These are phyloP conservation scores for Gilbertella persicaria DNA, from an alignment of 371 early-diverging fungal species.

Conservation along the genomic window DNA sequence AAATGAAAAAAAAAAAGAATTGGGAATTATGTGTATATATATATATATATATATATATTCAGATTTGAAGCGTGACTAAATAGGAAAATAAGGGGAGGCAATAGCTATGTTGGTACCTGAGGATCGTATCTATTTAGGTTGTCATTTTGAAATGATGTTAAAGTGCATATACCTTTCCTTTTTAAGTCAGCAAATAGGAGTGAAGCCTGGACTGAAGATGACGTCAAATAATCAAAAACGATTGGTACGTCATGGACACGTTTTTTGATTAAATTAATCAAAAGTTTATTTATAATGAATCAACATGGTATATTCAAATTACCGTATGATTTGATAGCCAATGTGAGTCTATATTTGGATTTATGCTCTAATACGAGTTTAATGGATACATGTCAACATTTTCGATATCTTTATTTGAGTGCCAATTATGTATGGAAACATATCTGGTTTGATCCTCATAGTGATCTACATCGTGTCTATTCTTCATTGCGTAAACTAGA, in stretches of 20 bases:
- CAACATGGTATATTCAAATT: constrained; percentile 1
- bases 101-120: neutral
- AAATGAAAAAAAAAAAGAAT: neutral
- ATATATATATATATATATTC: neutral
- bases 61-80: constrained; percentile 1
- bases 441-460: constrained; percentile 32
- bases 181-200: constrained; percentile 1
- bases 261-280: too few relatives aligned
- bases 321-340: constrained; percentile 29
- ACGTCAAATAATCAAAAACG: too few relatives aligned
- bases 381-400: constrained; percentile 40
- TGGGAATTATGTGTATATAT: constrained; percentile 6
- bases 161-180: constrained; percentile 11
- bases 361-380: constrained; percentile 38
- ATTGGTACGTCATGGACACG: too few relatives aligned
- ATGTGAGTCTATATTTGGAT: constrained; percentile 31
- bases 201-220: neutral
- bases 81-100: constrained; percentile 2
- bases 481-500: constrained; percentile 43
- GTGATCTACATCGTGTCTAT: constrained; percentile 30
- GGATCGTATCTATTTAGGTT: constrained; percentile 5
- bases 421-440: constrained; percentile 36
- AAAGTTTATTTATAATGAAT: too few relatives aligned
- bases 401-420: constrained; percentile 32
- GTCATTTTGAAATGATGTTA: constrained; percentile 18